Evolutionary conservation across 805 yeast species (phyloP).

Genomic region (Ogataea saltuana): DNA sequence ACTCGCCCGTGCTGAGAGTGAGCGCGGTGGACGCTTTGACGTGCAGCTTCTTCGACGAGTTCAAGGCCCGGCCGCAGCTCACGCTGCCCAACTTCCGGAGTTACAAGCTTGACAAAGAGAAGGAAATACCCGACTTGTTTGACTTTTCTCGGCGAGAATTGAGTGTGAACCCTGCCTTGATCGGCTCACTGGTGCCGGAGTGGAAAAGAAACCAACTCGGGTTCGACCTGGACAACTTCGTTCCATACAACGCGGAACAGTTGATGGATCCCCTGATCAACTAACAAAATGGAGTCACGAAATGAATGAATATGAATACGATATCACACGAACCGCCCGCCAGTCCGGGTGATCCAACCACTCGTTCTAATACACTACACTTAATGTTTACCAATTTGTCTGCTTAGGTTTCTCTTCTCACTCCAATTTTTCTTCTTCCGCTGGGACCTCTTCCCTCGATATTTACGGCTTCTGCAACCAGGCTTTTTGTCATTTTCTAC

Average conservation of each 20-base stretch:
- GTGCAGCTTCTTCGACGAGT: slow-evolving; percentile 56
- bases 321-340: not conserved
- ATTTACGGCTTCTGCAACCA: not conserved
- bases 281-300: slow-evolving; percentile 8
- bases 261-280: slow-evolving; percentile 32
- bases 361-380: slow-evolving; percentile 1
- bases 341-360: too few species aligned
- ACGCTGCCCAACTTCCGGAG: slow-evolving; percentile 39
- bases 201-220: slow-evolving; percentile 33
- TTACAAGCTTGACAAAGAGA: slow-evolving; percentile 40
- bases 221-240: slow-evolving; percentile 38
- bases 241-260: slow-evolving; percentile 41
- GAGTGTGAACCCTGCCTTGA: slow-evolving; percentile 44
- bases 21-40: slow-evolving; percentile 56
- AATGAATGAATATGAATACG: slow-evolving; percentile 5
- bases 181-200: slow-evolving; percentile 43
- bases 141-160: slow-evolving; percentile 55
- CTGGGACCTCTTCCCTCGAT: not conserved
- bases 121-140: slow-evolving; percentile 47
- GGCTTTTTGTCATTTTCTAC: not conserved
- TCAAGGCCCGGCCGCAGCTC: slow-evolving; percentile 36
- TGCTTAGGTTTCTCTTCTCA: not conserved
- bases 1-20: slow-evolving; percentile 67
- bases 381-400: not conserved
- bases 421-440: not conserved